Base-by-base conservation (phyloP, 768 basidiomycete genomes). In the Boletus reticulatus region DNA sequence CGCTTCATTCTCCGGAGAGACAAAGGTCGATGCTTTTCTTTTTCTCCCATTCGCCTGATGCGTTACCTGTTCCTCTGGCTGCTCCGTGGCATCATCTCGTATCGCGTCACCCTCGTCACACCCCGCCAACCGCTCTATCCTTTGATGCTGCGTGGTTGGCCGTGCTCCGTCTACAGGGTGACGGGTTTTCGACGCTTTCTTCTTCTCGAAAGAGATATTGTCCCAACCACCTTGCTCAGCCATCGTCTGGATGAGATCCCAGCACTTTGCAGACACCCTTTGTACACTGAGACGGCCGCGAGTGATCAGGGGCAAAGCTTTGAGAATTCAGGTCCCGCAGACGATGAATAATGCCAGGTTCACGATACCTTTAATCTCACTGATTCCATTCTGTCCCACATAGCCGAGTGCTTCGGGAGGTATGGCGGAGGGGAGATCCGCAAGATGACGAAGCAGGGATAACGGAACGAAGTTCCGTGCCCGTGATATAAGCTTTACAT, bases 231-330 rank as follows among this genome's bases (percentile, higher is more conserved):
- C 94, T 29, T 73, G 78, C 50, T 83, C 77, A 0, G 91, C 87
- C 48, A 98, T 68, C 49, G 69, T 58, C 17, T 74, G 64, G 11
- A 94, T 78, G 1, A 81, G 79, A 29, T 78, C 73, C 81, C 86
- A 96, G 4, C 91, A 85, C 10, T 69, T 75, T 55, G 80, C 74
- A 22, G 79, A 74, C 0, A 94, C 92, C 6, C 84, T 80, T 71
- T 98, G 94, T 2, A 98, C 93, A 66, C 92, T 95, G 42, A 97
- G 78, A 50, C 94, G 76, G 4, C 94, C 92, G 17, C 89, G 80
- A 13, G 78, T 87, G 14, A 96, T 80, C 20, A 98, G 75, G 48
- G 86, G 80, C 92, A 94, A 95, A 10, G 66, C 88, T 87, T 67
- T 50, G 22, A 69, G 13, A 12, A 41, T 41, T 62, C 39, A 55